Base-by-base conservation (phyloP, 345 rosid species). In the Pugionium dolabratum region DNA sequence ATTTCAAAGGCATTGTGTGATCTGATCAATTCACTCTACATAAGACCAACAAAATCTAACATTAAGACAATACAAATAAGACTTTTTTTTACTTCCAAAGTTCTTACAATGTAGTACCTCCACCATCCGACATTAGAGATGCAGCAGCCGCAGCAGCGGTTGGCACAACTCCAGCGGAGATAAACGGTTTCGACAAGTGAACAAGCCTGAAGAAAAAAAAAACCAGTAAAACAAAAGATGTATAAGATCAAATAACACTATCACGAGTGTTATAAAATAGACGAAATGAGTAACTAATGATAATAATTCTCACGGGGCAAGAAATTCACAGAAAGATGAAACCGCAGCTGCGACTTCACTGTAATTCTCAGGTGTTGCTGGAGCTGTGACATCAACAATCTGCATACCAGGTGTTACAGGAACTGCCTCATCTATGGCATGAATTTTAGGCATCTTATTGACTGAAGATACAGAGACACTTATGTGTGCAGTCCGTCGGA, bases 101-200 rank as follows among this genome's bases (percentile, higher is more conserved):
- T 43, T 10, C 8, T 72, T 78, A 84, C 44, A 84, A 74, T 36
- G 86, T 76, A 61, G 97, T 84, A 66, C 97, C 96, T 33, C 96
- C 99, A 41, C 97, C 99, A 80, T 90, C 97, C 2, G 92, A 94
- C 95, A 94, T 86, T 5, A 94, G 96, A 58, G 97, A 88, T 40
- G 96, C 96, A 3, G 97, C 96, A 10, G 98, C 97, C 0, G 97
- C 94, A 3, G 98, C 97, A 6, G 99, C 97, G 7, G 97, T 90
- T 28, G 97, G 89, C 66, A 94, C 99, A 69, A 94, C 97, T 34
- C 97, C 97, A 0, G 88, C 83, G 2, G 87, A 76, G 52, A 85
- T 79, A 54, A 88, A 89, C 2, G 95, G 96, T 75, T 90, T 94
- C 54, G 99, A 90, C 78, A 90, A 82, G 77, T 94, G 96, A 74